Evolutionary conservation across 768 basidiomycete genomes (phyloP).

Genomic region (Symmetrospora coprosmae): DNA sequence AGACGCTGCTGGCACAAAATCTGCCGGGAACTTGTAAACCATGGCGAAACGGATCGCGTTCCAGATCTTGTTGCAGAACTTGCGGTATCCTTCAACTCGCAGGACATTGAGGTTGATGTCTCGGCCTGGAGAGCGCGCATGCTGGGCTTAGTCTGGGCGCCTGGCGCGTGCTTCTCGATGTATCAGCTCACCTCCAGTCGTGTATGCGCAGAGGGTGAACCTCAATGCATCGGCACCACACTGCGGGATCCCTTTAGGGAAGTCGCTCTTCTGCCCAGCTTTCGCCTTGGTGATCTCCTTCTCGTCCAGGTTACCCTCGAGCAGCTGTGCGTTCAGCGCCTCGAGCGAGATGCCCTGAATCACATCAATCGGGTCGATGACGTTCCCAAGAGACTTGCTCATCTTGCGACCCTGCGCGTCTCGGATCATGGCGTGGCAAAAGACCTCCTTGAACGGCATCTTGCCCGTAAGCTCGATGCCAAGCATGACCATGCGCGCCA

Average conservation of each 20-base stretch:
- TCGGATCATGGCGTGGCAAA: slow-evolving; percentile 96
- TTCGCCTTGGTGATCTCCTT: slow-evolving; percentile 82
- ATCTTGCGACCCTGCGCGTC: slow-evolving; percentile 98
- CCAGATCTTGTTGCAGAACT: slow-evolving; percentile 99
- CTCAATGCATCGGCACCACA: slow-evolving; percentile 93
- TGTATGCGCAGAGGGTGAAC: slow-evolving; percentile 89
- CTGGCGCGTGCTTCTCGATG: too few relatives aligned
- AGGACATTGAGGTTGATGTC: slow-evolving; percentile 95
- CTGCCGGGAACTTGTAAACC: slow-evolving; percentile 68
- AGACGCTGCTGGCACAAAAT: slow-evolving; percentile 59
- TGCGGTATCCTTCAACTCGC: slow-evolving; percentile 92
- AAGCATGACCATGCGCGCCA: slow-evolving; percentile 91
- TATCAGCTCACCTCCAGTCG: slow-evolving; percentile 68
- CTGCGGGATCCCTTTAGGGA: slow-evolving; percentile 96
- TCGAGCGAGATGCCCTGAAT: slow-evolving; percentile 72
- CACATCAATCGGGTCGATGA: slow-evolving; percentile 90
- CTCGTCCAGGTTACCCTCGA: slow-evolving; percentile 82
- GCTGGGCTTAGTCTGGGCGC: too few relatives aligned
- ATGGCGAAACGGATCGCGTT: slow-evolving; percentile 99
- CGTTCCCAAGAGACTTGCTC: slow-evolving; percentile 95
- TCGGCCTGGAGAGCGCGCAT: slow-evolving; percentile 66
- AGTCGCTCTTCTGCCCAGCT: slow-evolving; percentile 94
- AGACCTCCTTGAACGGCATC: slow-evolving; percentile 88
- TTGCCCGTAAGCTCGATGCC: slow-evolving; percentile 74
- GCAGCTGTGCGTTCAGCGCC: slow-evolving; percentile 65